These are phyloP conservation scores for Colletotrichum tropicale DNA, from an alignment of 2,329 filamentous ascomycete species.

Conservation along the genomic window DNA sequence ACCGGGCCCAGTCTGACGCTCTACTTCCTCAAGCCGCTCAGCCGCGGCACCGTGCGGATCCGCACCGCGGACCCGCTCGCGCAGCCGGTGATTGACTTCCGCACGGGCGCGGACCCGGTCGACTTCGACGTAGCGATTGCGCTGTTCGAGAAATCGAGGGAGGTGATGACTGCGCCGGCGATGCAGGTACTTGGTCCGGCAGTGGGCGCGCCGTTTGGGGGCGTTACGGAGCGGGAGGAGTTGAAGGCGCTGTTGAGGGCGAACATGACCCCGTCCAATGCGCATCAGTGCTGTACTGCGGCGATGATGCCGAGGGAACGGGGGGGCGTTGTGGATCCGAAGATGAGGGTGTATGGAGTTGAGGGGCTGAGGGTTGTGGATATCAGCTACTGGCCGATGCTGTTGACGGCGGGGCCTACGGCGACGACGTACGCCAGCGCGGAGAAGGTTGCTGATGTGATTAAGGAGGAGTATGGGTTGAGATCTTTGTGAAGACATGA, in stretches of 20 bases:
- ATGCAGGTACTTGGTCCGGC: constrained; percentile 31
- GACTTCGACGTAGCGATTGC: constrained; percentile 37
- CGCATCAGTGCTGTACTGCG: constrained; percentile 14
- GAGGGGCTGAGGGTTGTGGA: constrained; percentile 14
- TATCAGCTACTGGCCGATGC: constrained; percentile 21
- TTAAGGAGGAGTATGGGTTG: neutral
- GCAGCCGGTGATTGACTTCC: constrained; percentile 42
- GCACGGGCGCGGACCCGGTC: constrained; percentile 39
- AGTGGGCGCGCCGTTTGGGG: constrained; percentile 31
- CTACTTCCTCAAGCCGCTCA: constrained; percentile 40
- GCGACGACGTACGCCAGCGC: constrained; percentile 5
- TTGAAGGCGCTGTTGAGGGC: constrained; percentile 24
- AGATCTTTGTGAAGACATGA: neutral
- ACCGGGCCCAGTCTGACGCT: constrained; percentile 32
- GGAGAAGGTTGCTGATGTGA: constrained; percentile 4
- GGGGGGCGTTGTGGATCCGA: constrained; percentile 21
- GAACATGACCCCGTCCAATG: neutral
- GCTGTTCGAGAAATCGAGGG: constrained; percentile 33
- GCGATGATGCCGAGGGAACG: constrained; percentile 21
- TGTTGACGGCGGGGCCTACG: constrained; percentile 1
- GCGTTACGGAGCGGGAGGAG: constrained; percentile 25
- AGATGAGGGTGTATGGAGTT: constrained; percentile 17
- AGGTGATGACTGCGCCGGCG: constrained; percentile 31
- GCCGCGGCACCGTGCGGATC: constrained; percentile 43
- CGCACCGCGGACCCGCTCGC: constrained; percentile 35